Conservation (phyloP, 441 rosid genomes). For the Populus hybrid region DNA sequence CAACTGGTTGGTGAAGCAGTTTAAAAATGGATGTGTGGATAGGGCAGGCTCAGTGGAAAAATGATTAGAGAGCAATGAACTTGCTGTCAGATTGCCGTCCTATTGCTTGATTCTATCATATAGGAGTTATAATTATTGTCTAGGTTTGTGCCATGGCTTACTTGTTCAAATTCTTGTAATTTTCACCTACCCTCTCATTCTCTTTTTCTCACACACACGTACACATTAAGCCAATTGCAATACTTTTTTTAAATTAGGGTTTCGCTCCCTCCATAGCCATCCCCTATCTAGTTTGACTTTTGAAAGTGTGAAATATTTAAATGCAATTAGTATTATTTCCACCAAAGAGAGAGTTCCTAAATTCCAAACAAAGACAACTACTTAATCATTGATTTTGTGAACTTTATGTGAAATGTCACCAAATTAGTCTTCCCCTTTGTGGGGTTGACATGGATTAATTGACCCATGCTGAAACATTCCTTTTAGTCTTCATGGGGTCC, state of each 20-base stretch:
- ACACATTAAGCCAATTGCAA: neutral
- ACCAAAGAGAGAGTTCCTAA: constrained; percentile 14
- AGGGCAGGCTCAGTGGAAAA: constrained; percentile 19
- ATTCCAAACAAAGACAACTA: constrained; percentile 17
- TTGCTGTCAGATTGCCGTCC: constrained; percentile 21
- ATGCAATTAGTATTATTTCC: neutral
- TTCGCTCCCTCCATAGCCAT: neutral
- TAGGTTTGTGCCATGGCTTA: neutral
- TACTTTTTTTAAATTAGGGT: constrained; percentile 11
- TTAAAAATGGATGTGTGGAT: constrained; percentile 14
- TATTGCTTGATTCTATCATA: constrained; percentile 18
- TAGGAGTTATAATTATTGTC: constrained; percentile 18
- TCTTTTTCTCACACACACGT: neutral
- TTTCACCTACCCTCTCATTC: neutral
- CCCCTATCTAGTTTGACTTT: constrained; percentile 23
- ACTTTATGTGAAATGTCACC: constrained; percentile 14
- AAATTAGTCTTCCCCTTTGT: constrained; percentile 14
- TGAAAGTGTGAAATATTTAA: constrained; percentile 1
- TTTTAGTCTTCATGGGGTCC: constrained; percentile 17
- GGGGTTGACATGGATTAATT: constrained; percentile 30
- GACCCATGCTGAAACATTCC: constrained; percentile 23
- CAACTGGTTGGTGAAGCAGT: constrained; percentile 1
- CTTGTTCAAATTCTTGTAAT: neutral
- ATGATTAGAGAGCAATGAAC: constrained; percentile 19
- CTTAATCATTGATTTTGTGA: constrained; percentile 24